Base-by-base conservation (phyloP, 1,284 basidiomycete genomes). In the Athelia psychrophila region DNA sequence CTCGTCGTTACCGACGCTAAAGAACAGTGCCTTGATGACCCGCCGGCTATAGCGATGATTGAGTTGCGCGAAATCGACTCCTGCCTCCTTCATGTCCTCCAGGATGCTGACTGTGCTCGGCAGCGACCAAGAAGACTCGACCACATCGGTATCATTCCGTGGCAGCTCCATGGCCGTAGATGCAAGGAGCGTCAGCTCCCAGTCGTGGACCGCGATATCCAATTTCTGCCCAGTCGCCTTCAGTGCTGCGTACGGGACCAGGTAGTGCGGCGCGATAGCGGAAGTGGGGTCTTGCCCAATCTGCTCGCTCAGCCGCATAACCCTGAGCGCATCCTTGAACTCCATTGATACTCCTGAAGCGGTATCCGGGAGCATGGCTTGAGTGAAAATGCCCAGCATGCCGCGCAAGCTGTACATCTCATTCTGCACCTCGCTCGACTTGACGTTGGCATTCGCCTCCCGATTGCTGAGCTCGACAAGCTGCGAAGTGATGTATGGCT, bases 81-180 rank as follows among this genome's bases (percentile, higher is more conserved):
- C 57, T 2, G 61, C 55, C 3, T 30, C 47, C 2, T 58, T 55
- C 53, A 75, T 57, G 51, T 76, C 73, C 24, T 64, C 60, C 2
- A 76, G 50, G 5, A 76, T 55, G 9, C 61, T 56, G 18, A 55
- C 44, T 10, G 72, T 56, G 9, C 71, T 72, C 16, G 57, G 53
- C 55, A 68, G 73, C 2, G 59, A 56, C 42, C n/a, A 53, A 50
- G 19, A 60, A 56, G 23, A 53, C 56, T 1, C 56, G 58, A 5
- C 55, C 51, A 12, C 50, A 64, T 53, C 33, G 33, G 13, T 49
- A 22, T 27, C 38, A 38, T 19, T 47, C 13, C n/a, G 40, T 20
- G 44, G 22, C 13, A 47, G 44, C 22, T 51, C 50, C 1, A 51
- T 30, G 25, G 44, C 19, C 16, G 18, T 20, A 33, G 27, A 32